phyloP scores from a whole-genome alignment of 306 rosid genomes.

The Trichosanthes truncata region DNA sequence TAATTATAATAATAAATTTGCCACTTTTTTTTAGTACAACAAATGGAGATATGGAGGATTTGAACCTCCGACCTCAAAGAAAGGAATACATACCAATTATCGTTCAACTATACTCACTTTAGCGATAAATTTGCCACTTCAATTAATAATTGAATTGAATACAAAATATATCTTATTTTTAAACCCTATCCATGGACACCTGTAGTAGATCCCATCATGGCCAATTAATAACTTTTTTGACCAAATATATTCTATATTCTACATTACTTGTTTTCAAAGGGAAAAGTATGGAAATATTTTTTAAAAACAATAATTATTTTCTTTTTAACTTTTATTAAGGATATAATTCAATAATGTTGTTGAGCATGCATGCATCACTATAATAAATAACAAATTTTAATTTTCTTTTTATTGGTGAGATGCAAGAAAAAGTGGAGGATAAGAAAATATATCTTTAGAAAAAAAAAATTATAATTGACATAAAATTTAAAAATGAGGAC shows the following conservation, averaged over 20 bases:
- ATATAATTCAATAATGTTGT: background rate
- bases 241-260: background rate
- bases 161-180: background rate
- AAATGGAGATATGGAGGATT: no score
- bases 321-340: background rate
- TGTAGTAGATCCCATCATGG: background rate
- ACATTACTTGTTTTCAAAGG: background rate
- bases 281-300: background rate
- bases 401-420: background rate
- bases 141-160: background rate
- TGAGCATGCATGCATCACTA: background rate
- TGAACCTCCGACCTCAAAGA: no score
- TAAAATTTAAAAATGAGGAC: background rate
- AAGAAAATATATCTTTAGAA: no score
- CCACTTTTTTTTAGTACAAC: no score
- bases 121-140: background rate
- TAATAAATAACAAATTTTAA: background rate
- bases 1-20: no score
- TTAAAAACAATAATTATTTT: background rate
- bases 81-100: no score
- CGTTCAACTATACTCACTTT: no score
- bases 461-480: background rate
- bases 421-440: no score
- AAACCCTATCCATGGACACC: background rate
- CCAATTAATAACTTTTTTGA: background rate